phyloP scores from a whole-genome alignment of 192 early-diverging fungal species.

The Entomortierella lignicola region DNA sequence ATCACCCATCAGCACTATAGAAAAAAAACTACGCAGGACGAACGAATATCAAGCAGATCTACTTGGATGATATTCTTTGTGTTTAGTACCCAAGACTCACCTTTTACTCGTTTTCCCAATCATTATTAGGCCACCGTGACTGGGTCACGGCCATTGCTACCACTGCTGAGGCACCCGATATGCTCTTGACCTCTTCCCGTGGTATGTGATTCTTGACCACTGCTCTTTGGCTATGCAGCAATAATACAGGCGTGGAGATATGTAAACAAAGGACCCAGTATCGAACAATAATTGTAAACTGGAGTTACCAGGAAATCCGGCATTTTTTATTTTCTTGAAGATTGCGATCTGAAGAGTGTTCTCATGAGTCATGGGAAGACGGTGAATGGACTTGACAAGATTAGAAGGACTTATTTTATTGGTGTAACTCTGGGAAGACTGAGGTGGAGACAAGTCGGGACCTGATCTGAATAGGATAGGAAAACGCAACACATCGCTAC shows the following conservation, averaged over 20 bases:
- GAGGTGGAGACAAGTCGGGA: background rate
- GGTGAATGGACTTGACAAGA: no score
- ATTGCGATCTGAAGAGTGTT: no score
- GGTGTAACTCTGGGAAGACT: no score
- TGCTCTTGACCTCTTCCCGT: conserved; percentile 97
- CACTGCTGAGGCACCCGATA: conserved; percentile 94
- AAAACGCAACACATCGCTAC: background rate
- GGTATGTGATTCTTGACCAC: conserved; percentile 65
- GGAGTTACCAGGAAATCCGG: no score
- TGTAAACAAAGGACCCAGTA: background rate
- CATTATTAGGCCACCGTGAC: conserved; percentile 76
- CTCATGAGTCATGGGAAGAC: no score
- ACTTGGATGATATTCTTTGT: background rate
- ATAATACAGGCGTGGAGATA: background rate
- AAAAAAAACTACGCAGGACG: no score
- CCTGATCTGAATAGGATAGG: background rate
- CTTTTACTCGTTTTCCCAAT: background rate
- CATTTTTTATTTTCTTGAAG: no score
- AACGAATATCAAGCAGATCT: no score
- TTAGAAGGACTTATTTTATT: no score
- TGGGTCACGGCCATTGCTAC: conserved; percentile 99
- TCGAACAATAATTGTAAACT: background rate
- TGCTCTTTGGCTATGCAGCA: background rate
- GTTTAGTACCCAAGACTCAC: background rate
- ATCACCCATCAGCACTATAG: no score